Evolutionary conservation across 2,329 filamentous ascomycete species (phyloP).

Genomic region (Xylariaceae sp.): DNA sequence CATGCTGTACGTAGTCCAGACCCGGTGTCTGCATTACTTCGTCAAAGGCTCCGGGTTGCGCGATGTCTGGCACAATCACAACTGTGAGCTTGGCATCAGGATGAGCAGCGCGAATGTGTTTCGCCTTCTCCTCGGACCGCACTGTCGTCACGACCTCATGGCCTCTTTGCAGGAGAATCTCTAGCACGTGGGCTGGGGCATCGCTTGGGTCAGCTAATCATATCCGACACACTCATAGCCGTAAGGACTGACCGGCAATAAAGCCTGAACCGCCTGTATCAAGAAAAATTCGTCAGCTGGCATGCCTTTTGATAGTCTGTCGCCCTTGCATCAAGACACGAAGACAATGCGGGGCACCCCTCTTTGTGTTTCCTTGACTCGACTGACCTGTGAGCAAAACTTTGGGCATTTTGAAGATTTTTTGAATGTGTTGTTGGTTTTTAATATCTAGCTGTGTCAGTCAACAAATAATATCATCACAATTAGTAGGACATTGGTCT

Average conservation of each 20-base stretch:
- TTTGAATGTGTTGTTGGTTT: too few relatives aligned
- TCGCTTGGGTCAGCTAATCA: slow-evolving; percentile 1
- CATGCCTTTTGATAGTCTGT: background rate
- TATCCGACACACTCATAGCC: slow-evolving; percentile 3
- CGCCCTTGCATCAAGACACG: background rate
- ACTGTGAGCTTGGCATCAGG: slow-evolving; percentile 44
- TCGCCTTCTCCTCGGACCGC: slow-evolving; percentile 50
- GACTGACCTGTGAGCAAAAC: slow-evolving; percentile 43
- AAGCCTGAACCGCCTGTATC: slow-evolving; percentile 47
- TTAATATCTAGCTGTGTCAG: too few relatives aligned
- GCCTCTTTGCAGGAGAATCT: slow-evolving; percentile 48
- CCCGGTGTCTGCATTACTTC: slow-evolving; percentile 49
- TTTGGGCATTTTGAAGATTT: slow-evolving; percentile 44
- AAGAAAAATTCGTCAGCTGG: slow-evolving; percentile 6
- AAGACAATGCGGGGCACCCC: background rate
- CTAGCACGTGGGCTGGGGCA: slow-evolving; percentile 49
- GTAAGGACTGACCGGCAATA: slow-evolving; percentile 42
- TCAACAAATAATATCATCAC: too few relatives aligned
- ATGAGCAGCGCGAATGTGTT: slow-evolving; percentile 48
- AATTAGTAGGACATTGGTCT: too few relatives aligned
- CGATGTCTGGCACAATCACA: slow-evolving; percentile 73
- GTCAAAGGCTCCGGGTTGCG: slow-evolving; percentile 69
- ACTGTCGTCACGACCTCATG: slow-evolving; percentile 55
- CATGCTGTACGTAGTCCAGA: slow-evolving; percentile 55
- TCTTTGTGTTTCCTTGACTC: slow-evolving; percentile 3